These are phyloP conservation scores for Apiospora sp. DNA, from an alignment of 2,329 filamentous ascomycete genomes.

Conservation along the genomic window DNA sequence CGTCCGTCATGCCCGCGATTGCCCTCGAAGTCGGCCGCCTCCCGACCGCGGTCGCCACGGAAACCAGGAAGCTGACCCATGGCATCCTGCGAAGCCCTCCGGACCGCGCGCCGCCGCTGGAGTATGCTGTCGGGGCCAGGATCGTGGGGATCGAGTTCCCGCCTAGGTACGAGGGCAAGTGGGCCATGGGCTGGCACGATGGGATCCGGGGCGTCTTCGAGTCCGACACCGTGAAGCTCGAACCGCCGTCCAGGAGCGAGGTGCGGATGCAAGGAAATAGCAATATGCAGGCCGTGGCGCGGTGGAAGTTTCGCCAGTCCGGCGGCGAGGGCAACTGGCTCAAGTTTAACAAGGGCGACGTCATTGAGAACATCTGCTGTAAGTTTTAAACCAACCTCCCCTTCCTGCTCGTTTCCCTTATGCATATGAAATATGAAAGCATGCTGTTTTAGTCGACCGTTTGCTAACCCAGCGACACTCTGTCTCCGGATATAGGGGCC, in stretches of 20 bases:
- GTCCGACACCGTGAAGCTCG: slow-evolving; percentile 56
- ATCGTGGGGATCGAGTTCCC: slow-evolving; percentile 62
- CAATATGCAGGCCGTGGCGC: slow-evolving; percentile 56
- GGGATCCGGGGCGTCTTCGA: slow-evolving; percentile 59
- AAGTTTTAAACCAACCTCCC: slow-evolving; percentile 29
- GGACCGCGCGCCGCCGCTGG: slow-evolving; percentile 54
- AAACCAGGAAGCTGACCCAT: slow-evolving; percentile 56
- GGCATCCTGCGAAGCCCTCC: slow-evolving; percentile 53
- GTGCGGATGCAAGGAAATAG: slow-evolving; percentile 56
- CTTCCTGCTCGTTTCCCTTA: background rate
- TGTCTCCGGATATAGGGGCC: slow-evolving; percentile 34
- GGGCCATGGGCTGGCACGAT: slow-evolving; percentile 66
- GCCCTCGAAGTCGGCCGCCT: slow-evolving; percentile 49
- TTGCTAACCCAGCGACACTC: background rate
- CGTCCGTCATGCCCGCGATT: slow-evolving; percentile 53
- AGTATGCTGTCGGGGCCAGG: slow-evolving; percentile 56
- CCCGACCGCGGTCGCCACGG: slow-evolving; percentile 54
- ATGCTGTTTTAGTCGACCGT: background rate
- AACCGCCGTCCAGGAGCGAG: slow-evolving; percentile 55
- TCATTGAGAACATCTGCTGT: slow-evolving; percentile 66
- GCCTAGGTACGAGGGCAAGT: slow-evolving; percentile 60
- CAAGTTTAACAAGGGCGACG: slow-evolving; percentile 71
- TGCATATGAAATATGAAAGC: background rate
- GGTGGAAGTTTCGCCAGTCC: slow-evolving; percentile 62
- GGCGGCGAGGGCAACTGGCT: slow-evolving; percentile 57